Evolutionary conservation across 192 early-diverging fungal genomes (phyloP).

Genomic region (Coemansia sp.): DNA sequence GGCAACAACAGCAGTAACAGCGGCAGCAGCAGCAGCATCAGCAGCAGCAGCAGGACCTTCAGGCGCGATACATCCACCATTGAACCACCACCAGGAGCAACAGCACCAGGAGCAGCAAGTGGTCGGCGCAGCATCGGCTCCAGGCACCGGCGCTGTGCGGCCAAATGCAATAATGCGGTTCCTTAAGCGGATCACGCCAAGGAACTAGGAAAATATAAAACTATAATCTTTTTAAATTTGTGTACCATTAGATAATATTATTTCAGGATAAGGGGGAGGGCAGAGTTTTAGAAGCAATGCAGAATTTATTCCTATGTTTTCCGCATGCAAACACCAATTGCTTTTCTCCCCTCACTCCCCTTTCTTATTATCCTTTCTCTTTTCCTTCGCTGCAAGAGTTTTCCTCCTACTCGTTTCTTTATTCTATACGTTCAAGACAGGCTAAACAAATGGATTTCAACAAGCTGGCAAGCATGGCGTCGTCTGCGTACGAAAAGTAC

Average conservation of each 20-base stretch:
- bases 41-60: background rate
- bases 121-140: background rate
- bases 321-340: no score
- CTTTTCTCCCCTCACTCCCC: no score
- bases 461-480: slow-evolving; percentile 24
- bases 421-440: no score
- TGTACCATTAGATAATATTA: background rate
- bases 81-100: background rate
- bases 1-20: slow-evolving; percentile 1
- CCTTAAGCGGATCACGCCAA: slow-evolving; percentile 43
- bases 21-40: background rate
- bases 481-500: slow-evolving; percentile 31
- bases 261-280: background rate
- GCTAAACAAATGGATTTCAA: slow-evolving; percentile 31
- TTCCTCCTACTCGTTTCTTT: no score
- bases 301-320: no score
- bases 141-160: slow-evolving; percentile 16
- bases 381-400: no score
- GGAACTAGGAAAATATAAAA: slow-evolving; percentile 10
- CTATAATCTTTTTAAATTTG: background rate
- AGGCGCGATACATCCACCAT: background rate
- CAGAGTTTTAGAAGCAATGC: no score
- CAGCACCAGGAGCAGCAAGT: background rate
- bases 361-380: no score
- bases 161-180: slow-evolving; percentile 49